Evolutionary conservation across 345 rosid species (phyloP).

Genomic region (Hirschfeldia incana): DNA sequence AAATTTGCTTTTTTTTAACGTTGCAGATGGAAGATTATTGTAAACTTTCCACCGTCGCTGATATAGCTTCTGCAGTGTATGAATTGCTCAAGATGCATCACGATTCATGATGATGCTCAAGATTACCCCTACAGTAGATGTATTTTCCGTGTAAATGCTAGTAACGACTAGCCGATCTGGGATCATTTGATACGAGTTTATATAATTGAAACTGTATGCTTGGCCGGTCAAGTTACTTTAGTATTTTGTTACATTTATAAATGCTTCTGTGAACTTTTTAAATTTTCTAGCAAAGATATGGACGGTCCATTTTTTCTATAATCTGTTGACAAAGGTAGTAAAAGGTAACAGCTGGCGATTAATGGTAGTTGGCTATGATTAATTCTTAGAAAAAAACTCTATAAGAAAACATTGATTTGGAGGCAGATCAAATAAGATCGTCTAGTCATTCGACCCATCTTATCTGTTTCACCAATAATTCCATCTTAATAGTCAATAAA

Average conservation of each 20-base stretch:
- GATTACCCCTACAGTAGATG: slow-evolving; percentile 2
- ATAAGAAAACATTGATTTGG: not conserved
- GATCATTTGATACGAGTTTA: not conserved
- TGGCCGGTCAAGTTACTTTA: not conserved
- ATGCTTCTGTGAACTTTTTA: not conserved
- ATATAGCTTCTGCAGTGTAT: slow-evolving; percentile 68
- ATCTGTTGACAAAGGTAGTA: slow-evolving; percentile 9
- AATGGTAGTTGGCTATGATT: slow-evolving; percentile 22
- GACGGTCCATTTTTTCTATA: slow-evolving; percentile 4
- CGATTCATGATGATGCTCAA: slow-evolving; percentile 35
- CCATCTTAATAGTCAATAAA: not conserved
- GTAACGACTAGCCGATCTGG: not conserved
- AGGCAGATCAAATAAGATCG: not conserved
- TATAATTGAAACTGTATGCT: not conserved
- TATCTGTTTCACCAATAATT: slow-evolving; percentile 37
- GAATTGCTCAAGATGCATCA: slow-evolving; percentile 67
- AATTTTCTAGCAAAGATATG: slow-evolving; percentile 1
- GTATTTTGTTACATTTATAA: not conserved
- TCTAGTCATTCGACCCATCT: slow-evolving; percentile 17
- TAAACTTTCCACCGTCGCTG: slow-evolving; percentile 70
- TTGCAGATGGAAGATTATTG: slow-evolving; percentile 91
- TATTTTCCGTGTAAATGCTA: not conserved
- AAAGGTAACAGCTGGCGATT: slow-evolving; percentile 30
- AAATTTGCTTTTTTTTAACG: not conserved
- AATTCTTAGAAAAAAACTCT: not conserved